Conservation (phyloP, 371 early-diverging fungal species). For the Encephalitozoon cuniculi region DNA sequence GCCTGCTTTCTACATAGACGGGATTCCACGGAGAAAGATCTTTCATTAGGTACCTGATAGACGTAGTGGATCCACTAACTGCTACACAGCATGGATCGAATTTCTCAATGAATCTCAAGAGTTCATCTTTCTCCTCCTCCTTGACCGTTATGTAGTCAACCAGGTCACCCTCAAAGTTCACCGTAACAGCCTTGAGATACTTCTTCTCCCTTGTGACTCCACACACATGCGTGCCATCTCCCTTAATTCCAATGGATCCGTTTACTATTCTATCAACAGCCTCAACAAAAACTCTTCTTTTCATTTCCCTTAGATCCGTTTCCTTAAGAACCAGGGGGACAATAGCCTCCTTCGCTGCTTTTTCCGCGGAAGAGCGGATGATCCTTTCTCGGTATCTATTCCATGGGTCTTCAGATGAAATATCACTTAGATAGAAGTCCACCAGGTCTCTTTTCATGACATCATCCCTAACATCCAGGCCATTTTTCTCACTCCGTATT, state of each 20-base stretch:
- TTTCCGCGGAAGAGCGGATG: not conserved
- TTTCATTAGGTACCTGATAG: slow-evolving; percentile 5
- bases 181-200: not conserved
- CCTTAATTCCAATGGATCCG: not conserved
- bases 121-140: not conserved
- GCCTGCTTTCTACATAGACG: slow-evolving; percentile 9
- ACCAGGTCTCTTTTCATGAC: not conserved
- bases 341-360: not conserved
- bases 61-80: slow-evolving; percentile 12
- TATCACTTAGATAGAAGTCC: not conserved
- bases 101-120: not conserved
- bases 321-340: not conserved
- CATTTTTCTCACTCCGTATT: not conserved
- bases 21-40: not conserved
- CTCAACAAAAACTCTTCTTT: not conserved
- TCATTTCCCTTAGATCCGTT: not conserved
- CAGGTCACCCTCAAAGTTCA: slow-evolving; percentile 28
- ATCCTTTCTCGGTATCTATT: not conserved
- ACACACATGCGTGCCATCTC: not conserved
- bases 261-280: slow-evolving; percentile 20
- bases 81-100: slow-evolving; percentile 6
- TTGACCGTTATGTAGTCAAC: slow-evolving; percentile 10
- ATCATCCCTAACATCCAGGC: not conserved
- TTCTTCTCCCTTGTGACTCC: slow-evolving; percentile 22
- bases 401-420: not conserved